Evolutionary conservation across 176 grass and related monocot genomes (phyloP), one percentile per base, ranked within the genome.

Genomic region (Thalia dealbata): DNA sequence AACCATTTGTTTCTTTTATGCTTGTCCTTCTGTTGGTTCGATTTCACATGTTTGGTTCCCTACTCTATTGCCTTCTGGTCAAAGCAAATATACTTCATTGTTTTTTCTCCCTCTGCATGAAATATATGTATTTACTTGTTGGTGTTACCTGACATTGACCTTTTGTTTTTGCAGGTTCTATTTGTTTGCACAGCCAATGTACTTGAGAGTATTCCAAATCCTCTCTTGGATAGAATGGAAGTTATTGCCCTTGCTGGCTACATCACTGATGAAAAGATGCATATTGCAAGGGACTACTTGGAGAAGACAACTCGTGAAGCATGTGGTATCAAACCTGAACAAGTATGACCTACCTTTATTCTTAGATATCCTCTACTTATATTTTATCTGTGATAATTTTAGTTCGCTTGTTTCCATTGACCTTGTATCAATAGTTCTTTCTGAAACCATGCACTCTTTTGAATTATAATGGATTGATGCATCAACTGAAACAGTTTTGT

Each of bases 131-230:
- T 58, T n/a, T n/a, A 58, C 3, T 58, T 21, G 6, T 58, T 1
- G 19, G 23, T 68, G 27, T 68, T 68, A 22, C 22, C 6, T 44
- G 35, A 23, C 19, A 43, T 68, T 19, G 21, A 13, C 35, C n/a
- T 42, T 67, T 65, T 67, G 25, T 28, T 27, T 52, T 29, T 44
- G n/a, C 69, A 99, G 90, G 95, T 99, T 76, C 67, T 99, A 19
- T 99, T 99, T 88, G 90, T 99, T 77, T 99, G 95, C 81, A 99
- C 95, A 60, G 95, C 95, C 74, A 99, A 99, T 79, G 85, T 93
- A 77, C 80, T 91, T 78, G 95, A 93, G 69, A 99, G 67, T 81
- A 99, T 99, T 86, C 95, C 90, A 48, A 91, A 91, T 82, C 95
- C 95, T 38, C 80, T 99, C 70, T 38, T 99, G 85, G 95, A 99